Base-by-base conservation (phyloP, 192 early-diverging fungal genomes). In the Coemansia sp. region DNA sequence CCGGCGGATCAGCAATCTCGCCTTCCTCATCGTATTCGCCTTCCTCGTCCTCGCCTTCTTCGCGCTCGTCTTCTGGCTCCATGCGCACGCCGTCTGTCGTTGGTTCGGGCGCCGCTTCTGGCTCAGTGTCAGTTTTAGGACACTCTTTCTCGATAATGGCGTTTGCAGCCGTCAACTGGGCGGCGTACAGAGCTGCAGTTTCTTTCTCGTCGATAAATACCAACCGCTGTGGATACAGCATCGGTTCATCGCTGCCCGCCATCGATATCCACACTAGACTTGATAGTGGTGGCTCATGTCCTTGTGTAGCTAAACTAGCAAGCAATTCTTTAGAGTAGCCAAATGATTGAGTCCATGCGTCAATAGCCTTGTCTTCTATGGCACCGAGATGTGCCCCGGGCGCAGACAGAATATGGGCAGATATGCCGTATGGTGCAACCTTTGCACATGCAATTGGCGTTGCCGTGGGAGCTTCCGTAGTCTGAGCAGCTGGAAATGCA, bases 11-110 rank as follows among this genome's bases (percentile, higher is more conserved):
- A 10, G 77, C 68, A 47, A 80, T 80, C 31, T 80, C 77, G 17
- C 77, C 77, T 40, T 80, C 77, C 53, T 80, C 77, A 51, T 80
- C 50, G 15, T 62, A 63, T 36, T 78, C 77, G 71, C 71, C 64
- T 5, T 74, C 77, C 24, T 73, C 63, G 4, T 72, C 71, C 8
- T 64, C 64, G 34, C 61, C 58, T 36, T 76, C 73, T 21, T 68
- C 70, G 9, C 49, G 26, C 40, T 65, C 59, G 6, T 60, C 48
- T 8, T 17, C 18, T 4, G 47, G 47, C 47, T 7, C 47, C n/a
- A 20, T 48, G 47, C 18, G 47, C 15, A n/a, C 40, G 47, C 8
- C 47, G n/a, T 20, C 18, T 48, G 17, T n/a, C 1, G 5, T 8
- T n/a, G 47, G 17, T 18, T 9, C n/a, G 7, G 12, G 18, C 17